Evolutionary conservation across 495 filamentous ascomycete species (phyloP).

Genomic region (Copromyces sp.): DNA sequence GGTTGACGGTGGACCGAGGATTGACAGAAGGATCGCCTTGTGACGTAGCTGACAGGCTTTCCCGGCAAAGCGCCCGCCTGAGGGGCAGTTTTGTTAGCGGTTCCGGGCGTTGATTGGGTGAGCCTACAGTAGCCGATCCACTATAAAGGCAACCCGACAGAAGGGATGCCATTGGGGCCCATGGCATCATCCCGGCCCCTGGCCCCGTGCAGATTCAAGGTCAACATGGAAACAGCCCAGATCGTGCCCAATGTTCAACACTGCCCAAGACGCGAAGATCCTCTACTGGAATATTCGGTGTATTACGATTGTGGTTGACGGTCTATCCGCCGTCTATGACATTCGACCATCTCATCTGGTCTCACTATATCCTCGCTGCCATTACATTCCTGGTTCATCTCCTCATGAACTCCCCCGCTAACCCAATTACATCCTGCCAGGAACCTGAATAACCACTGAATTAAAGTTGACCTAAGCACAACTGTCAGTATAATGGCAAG

Average conservation of each 20-base stretch:
- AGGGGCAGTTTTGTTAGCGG: neutral
- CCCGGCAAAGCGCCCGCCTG: neutral
- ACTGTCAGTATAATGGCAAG: neutral
- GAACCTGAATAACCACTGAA: slow-evolving; percentile 28
- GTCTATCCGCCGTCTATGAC: neutral
- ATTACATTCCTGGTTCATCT: neutral
- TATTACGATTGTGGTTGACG: neutral
- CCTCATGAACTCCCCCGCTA: neutral
- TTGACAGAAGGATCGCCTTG: neutral
- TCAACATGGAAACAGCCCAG: neutral
- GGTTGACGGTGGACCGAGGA: neutral
- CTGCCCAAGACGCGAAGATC: too few relatives aligned
- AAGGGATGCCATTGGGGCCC: neutral
- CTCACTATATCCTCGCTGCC: neutral
- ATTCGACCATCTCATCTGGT: neutral
- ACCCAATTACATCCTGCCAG: neutral
- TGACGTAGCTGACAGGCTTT: neutral
- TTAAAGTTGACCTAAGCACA: slow-evolving; percentile 31
- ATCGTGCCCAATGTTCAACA: too few relatives aligned
- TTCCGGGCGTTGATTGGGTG: neutral
- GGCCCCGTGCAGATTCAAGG: neutral
- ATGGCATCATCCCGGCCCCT: neutral
- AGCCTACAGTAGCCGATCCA: neutral
- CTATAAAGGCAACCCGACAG: neutral
- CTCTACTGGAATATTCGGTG: neutral